phyloP scores from a whole-genome alignment of 805 yeast genomes.

The Metschnikowia sp. region DNA sequence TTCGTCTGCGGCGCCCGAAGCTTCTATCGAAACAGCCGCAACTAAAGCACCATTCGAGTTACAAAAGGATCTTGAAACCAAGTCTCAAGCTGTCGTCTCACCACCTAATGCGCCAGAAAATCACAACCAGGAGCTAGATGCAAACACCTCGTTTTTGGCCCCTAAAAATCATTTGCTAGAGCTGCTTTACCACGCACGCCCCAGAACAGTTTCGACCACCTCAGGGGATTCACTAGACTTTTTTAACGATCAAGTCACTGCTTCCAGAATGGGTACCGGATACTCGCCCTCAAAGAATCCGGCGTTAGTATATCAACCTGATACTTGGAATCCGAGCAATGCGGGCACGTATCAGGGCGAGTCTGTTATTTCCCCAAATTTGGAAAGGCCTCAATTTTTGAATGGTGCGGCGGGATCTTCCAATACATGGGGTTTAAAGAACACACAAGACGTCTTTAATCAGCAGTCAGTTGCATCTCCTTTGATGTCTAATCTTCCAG shows the following conservation, averaged over 20 bases:
- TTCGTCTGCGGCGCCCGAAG: too few relatives aligned
- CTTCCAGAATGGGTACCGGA: conserved; percentile 8
- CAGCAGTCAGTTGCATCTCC: conserved; percentile 1
- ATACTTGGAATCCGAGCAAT: conserved; percentile 1
- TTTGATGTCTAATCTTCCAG: conserved; percentile 3
- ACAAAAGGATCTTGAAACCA: too few relatives aligned
- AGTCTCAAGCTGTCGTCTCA: too few relatives aligned
- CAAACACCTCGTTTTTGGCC: background rate
- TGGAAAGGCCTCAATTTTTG: conserved; percentile 5
- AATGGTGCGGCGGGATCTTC: conserved; percentile 1
- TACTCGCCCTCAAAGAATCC: conserved; percentile 9
- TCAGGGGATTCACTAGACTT: conserved; percentile 9
- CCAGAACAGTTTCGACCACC: conserved; percentile 18
- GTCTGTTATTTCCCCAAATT: background rate
- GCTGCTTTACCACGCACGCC: conserved; percentile 35
- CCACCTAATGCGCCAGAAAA: background rate
- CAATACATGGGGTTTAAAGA: conserved; percentile 5
- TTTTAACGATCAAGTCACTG: conserved; percentile 1
- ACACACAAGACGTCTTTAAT: conserved; percentile 3
- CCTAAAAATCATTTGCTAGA: conserved; percentile 27
- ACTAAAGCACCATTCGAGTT: too few relatives aligned
- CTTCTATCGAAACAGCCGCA: too few relatives aligned
- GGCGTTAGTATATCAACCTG: conserved; percentile 6
- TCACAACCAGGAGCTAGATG: background rate
- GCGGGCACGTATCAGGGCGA: conserved; percentile 1